Conservation (phyloP, 495 filamentous ascomycete genomes). For the Aspergillus taichungensis region DNA sequence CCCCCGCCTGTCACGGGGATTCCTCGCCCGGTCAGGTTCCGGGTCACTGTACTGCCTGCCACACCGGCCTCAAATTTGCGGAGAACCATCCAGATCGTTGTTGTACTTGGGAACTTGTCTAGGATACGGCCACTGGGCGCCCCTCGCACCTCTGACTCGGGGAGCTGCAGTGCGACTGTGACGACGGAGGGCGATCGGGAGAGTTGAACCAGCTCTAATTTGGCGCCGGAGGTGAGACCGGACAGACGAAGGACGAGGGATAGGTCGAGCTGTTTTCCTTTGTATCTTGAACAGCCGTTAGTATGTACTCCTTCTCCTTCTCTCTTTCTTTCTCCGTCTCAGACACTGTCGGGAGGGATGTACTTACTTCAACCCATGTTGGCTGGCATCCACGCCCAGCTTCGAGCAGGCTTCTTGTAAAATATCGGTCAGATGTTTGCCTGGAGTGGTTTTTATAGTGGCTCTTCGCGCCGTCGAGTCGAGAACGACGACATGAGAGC, state of each 20-base stretch:
- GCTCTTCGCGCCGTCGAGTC: slow-evolving; percentile 63
- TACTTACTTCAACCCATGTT: slow-evolving; percentile 74
- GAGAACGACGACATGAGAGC: slow-evolving; percentile 81
- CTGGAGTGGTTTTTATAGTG: slow-evolving; percentile 75
- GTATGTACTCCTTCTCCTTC: slow-evolving; percentile 2
- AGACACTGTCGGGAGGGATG: background rate
- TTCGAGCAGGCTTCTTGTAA: slow-evolving; percentile 79
- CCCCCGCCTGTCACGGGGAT: slow-evolving; percentile 48
- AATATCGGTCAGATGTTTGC: slow-evolving; percentile 71
- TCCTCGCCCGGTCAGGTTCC: slow-evolving; percentile 74
- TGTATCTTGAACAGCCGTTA: slow-evolving; percentile 45
- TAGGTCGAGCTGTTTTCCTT: slow-evolving; percentile 75
- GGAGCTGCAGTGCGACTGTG: slow-evolving; percentile 75
- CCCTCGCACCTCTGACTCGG: slow-evolving; percentile 51
- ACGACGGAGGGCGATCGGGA: slow-evolving; percentile 77
- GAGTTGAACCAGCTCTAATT: slow-evolving; percentile 80
- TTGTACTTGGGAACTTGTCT: slow-evolving; percentile 77
- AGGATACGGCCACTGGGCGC: slow-evolving; percentile 53
- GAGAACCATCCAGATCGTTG: slow-evolving; percentile 77
- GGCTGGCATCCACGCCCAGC: slow-evolving; percentile 58
- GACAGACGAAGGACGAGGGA: slow-evolving; percentile 79
- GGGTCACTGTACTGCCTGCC: slow-evolving; percentile 42
- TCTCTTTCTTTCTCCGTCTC: too few relatives aligned
- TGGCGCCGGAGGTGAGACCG: slow-evolving; percentile 76
- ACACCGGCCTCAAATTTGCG: slow-evolving; percentile 75